These are phyloP conservation scores for Myriosclerotinia curreyana DNA, from an alignment of 2,329 filamentous ascomycete genomes.

Conservation along the genomic window DNA sequence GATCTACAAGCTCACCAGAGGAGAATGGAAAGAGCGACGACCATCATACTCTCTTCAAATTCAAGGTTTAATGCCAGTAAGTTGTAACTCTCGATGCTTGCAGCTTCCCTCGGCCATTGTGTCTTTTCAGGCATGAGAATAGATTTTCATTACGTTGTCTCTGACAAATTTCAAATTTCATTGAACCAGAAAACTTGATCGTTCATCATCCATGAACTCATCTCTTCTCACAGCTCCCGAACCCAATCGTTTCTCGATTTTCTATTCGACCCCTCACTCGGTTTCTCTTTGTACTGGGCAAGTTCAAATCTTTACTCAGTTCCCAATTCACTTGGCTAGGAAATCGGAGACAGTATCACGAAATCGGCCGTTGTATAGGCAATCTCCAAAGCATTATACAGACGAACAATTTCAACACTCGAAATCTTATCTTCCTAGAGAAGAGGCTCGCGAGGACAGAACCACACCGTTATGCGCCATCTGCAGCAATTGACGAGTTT, in stretches of 20 bases:
- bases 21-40: background rate
- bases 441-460: background rate
- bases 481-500: background rate
- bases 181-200: too few species aligned
- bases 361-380: background rate
- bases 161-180: background rate
- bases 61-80: background rate
- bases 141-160: background rate
- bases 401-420: background rate
- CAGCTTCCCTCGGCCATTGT: background rate
- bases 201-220: too few species aligned
- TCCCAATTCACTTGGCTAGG: too few species aligned
- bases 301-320: too few species aligned
- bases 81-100: background rate
- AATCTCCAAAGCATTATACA: background rate
- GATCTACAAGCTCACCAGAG: background rate
- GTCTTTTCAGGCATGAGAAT: background rate
- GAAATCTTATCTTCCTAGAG: background rate
- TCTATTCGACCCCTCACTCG: too few species aligned
- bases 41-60: background rate
- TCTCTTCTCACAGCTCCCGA: background rate
- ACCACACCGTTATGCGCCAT: background rate
- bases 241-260: background rate
- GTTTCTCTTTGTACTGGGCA: too few species aligned
- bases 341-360: background rate